Conservation (phyloP, 192 early-diverging fungal species). For the Backusella circina region DNA sequence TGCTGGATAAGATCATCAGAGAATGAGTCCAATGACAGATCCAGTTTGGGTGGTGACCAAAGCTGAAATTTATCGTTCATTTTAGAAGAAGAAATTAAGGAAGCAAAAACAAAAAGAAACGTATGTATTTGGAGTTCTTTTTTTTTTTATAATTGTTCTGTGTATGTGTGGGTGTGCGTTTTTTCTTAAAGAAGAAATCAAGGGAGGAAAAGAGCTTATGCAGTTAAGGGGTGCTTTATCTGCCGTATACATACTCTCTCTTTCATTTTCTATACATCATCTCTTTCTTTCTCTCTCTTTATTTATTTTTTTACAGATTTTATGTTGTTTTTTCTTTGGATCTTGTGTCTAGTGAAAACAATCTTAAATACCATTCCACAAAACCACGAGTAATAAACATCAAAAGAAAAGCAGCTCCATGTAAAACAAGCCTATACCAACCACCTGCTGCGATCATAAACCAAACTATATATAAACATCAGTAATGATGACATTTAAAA, state of each 20-base stretch:
- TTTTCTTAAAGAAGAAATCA: neutral
- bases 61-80: neutral
- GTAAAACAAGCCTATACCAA: conserved; percentile 30
- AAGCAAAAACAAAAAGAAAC: neutral
- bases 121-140: neutral
- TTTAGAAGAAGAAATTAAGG: neutral
- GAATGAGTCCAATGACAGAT: conserved; percentile 6
- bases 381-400: conserved; percentile 29
- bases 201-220: neutral
- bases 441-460: conserved; percentile 21
- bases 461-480: conserved; percentile 12
- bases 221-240: neutral
- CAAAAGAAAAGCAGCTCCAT: conserved; percentile 17
- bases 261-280: neutral
- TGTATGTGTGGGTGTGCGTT: neutral
- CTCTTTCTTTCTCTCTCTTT: neutral
- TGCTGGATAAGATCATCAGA: conserved; percentile 1
- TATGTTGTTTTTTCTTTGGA: neutral
- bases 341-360: neutral
- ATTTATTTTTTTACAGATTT: neutral
- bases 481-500: neutral
- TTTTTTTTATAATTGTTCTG: neutral
- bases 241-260: neutral
- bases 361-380: neutral
- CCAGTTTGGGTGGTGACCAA: conserved; percentile 8